These are phyloP conservation scores for Desmodesmus armatus DNA, from an alignment of 139 green algal species.

Conservation along the genomic window DNA sequence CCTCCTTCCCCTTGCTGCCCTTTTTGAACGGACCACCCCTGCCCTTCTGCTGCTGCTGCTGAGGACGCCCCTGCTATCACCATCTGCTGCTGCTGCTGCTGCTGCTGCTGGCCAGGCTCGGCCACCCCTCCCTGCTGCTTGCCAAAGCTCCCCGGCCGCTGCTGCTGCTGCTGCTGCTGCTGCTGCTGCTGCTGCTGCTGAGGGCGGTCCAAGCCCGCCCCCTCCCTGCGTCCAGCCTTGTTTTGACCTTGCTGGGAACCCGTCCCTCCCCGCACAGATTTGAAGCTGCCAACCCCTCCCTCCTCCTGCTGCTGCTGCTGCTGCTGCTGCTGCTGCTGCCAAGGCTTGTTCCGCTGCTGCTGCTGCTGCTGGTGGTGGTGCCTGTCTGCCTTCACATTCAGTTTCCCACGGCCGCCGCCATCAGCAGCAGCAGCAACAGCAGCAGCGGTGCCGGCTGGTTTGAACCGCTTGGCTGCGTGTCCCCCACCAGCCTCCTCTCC, in stretches of 20 bases:
- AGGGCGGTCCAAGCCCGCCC: not conserved
- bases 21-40: not conserved
- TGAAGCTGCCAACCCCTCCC: not conserved
- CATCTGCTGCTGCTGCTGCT: conserved; percentile 9
- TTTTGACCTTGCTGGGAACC: not conserved
- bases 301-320: conserved; percentile 15
- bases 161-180: conserved; percentile 12
- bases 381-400: not conserved
- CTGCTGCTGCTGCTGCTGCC: conserved; percentile 3
- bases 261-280: no score
- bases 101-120: not conserved
- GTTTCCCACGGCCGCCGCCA: no score
- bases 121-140: not conserved
- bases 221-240: not conserved
- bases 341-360: not conserved
- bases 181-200: not conserved
- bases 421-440: no score
- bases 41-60: not conserved
- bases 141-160: not conserved
- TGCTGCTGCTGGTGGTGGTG: conserved; percentile 17
- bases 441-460: no score
- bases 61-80: not conserved
- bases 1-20: not conserved
- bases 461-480: no score
- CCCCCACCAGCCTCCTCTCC: no score